Base-by-base conservation (phyloP, 345 rosid species). In the Boechera divaricarpa region DNA sequence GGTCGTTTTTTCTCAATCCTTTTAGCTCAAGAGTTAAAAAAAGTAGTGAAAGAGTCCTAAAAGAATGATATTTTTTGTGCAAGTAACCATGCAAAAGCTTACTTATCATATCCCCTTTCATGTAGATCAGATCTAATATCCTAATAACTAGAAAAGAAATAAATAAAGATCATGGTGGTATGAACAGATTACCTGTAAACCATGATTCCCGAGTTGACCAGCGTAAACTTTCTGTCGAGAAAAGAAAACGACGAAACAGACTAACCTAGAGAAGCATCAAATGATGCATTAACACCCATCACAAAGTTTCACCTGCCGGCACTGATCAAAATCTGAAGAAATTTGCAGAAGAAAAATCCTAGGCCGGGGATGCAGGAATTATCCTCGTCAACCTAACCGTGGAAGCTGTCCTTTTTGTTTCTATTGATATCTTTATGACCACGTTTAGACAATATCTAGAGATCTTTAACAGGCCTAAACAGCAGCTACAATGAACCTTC, bases 51-150 rank as follows among this genome's bases (percentile, higher is more conserved):
- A 48, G 44, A 36, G 60, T 67, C 54, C 47, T 67, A 67, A 35
- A 24, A 61, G n/a, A 62, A 32, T 41, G 63, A n/a, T 38, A 56
- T 45, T 66, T 28, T 53, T 21, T 76, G 29, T 21, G 51, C 21
- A 76, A 68, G 63, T 49, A 77, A 77, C 31, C 49, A 60, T 51
- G 74, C 38, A 76, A 51, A 68, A 61, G 38, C 31, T 32, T 38
- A 32, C 45, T 42, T 6, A 59, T 2, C 67, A 35, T 10, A 71
- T 32, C 54, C 10, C 12, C 48, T 32, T 61, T 41, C 58, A 5
- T 38, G 39, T n/a, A 35, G 36, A 51, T 54, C 58, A 53, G 5
- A 52, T 24, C 56, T 47, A 47, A 6, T 47, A n/a, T 47, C 16
- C 16, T 10, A 31, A 31, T 7, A 31, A 56, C 31, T 52, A n/a